Conservation (phyloP, 257 asterid species). For the Lantana camara region DNA sequence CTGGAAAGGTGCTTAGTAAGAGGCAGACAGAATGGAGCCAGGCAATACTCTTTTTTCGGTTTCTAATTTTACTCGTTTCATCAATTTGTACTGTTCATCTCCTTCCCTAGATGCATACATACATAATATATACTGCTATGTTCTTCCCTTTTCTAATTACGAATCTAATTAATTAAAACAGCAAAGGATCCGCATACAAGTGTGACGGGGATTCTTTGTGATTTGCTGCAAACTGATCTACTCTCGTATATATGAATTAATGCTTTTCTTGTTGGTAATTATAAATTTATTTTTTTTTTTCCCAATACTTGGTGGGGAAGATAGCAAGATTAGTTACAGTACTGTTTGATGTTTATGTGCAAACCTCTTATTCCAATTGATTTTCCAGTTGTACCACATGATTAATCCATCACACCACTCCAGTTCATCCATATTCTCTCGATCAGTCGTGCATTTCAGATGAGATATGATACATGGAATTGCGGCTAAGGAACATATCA, state of each 20-base stretch:
- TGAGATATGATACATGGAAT: not conserved
- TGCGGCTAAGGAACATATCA: constrained; percentile 16
- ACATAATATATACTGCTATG: constrained; percentile 6
- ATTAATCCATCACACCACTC: not conserved
- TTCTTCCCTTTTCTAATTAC: not conserved
- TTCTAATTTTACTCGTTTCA: not conserved
- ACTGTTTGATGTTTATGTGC: not conserved
- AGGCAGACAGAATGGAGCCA: constrained; percentile 95
- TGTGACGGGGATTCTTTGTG: constrained; percentile 22
- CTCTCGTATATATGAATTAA: constrained; percentile 8
- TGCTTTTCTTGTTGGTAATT: not conserved
- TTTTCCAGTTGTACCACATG: not conserved
- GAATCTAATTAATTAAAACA: constrained; percentile 8
- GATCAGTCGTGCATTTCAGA: not conserved
- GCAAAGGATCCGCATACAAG: constrained; percentile 17
- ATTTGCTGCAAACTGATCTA: not conserved
- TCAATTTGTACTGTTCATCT: constrained; percentile 9
- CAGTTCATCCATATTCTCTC: not conserved
- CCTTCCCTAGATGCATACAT: constrained; percentile 22
- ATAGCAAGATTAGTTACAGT: not conserved
- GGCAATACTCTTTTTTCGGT: constrained; percentile 45
- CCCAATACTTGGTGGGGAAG: not conserved
- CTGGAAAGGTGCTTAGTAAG: constrained; percentile 23
- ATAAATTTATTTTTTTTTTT: not conserved
- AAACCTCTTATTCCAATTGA: not conserved